Base-by-base conservation (phyloP, 352 stramenopile genomes). In the Thalassiosira livingstoniorum region DNA sequence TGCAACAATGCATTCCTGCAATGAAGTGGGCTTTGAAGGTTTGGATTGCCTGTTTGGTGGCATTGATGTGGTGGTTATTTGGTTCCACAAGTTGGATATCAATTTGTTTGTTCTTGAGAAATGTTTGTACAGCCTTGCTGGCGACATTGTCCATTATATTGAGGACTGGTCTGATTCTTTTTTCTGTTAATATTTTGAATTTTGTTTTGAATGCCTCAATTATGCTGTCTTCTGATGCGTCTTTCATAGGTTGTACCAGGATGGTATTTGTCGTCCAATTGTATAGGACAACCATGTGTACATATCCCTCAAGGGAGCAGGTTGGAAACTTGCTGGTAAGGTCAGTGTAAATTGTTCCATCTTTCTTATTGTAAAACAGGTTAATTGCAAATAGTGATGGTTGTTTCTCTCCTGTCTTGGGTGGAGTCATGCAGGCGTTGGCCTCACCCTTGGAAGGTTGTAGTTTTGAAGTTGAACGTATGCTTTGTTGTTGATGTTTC, bases 11-110 rank as follows among this genome's bases (percentile, higher is more conserved):
- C 0, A 77, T 25, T 34, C 18, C 34, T 21, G 29, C 42, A 13
- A 78, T 60, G n/a, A 76, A 82, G 39, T 88, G 82, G 68, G 82
- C 65, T 71, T 88, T 85, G 39, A 81, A 82, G 13, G 82, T 81
- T 68, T 67, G 35, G 25, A 82, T 85, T 0, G 69, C 81, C 31
- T 39, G 29, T 79, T 86, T 43, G 4, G 79, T 73, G 34, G 60
- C 73, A 68, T 78, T 71, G 2, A 64, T 45, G 4, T 31, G 60
- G 53, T 78, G 70, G 35, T 78, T 64, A 31, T 71, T 39, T 29
- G 42, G 58, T 27, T 64, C 32, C 1, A 81, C 68, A 23, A 87
- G 43, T 54, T 87, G 74, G 25, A 39, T 77, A 0, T 79, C 5
- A 61, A 78, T 61, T 21, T 71, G 34, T 45, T 77, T 32, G 1